These are phyloP conservation scores for Inga leiocalycina DNA, from an alignment of 306 rosid species.

Conservation along the genomic window DNA sequence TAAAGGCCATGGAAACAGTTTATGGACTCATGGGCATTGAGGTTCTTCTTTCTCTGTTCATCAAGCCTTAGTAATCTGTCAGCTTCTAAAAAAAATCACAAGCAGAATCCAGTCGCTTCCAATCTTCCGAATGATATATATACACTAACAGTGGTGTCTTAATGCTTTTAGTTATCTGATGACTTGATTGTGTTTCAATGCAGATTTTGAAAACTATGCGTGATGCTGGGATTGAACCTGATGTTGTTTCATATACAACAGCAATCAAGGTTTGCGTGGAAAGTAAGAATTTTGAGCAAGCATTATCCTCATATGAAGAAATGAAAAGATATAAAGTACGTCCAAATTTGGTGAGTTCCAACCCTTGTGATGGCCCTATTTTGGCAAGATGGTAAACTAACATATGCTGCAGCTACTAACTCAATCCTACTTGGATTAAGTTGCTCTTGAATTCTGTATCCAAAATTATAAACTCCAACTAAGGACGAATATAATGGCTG, in stretches of 20 bases:
- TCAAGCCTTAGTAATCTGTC: not conserved
- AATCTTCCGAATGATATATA: not conserved
- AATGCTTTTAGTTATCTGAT: slow-evolving; percentile 39
- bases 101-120: not conserved
- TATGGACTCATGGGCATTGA: not conserved
- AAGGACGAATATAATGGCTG: slow-evolving; percentile 19
- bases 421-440: slow-evolving; percentile 27
- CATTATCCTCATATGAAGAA: slow-evolving; percentile 70
- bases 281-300: slow-evolving; percentile 61
- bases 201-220: slow-evolving; percentile 79
- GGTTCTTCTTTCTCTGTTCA: slow-evolving; percentile 26
- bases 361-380: slow-evolving; percentile 29
- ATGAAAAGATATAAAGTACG: slow-evolving; percentile 72
- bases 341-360: slow-evolving; percentile 78
- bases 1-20: slow-evolving; percentile 7
- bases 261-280: slow-evolving; percentile 95
- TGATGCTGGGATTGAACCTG: slow-evolving; percentile 76
- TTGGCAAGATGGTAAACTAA: slow-evolving; percentile 31
- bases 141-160: slow-evolving; percentile 12
- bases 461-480: slow-evolving; percentile 18
- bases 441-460: slow-evolving; percentile 22
- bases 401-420: slow-evolving; percentile 14
- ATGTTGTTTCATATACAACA: slow-evolving; percentile 83
- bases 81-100: slow-evolving; percentile 12
- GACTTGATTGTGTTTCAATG: slow-evolving; percentile 41